Evolutionary conservation across 2,329 filamentous ascomycete genomes (phyloP).

Genomic region (Microcyclospora tardicrescens): DNA sequence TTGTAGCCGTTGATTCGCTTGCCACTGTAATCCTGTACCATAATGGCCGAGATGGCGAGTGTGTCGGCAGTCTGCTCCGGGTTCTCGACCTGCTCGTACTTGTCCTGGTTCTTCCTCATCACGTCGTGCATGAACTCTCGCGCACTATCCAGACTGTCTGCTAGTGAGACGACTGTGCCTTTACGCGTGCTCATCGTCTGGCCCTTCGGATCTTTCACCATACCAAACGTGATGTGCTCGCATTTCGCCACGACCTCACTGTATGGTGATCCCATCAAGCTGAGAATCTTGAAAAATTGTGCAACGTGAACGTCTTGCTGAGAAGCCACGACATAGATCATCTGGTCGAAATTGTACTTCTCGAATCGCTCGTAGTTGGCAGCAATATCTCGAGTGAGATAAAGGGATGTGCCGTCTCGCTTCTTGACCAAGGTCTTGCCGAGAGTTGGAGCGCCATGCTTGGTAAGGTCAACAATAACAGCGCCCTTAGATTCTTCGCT

Average conservation of each 20-base stretch:
- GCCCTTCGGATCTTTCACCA: conserved; percentile 36
- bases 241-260: conserved; percentile 44
- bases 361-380: conserved; percentile 51
- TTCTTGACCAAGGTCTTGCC: conserved; percentile 55
- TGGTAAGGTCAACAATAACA: conserved; percentile 55
- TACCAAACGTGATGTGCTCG: conserved; percentile 53
- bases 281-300: conserved; percentile 52
- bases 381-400: conserved; percentile 57
- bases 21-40: conserved; percentile 96
- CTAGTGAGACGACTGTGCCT: conserved; percentile 37
- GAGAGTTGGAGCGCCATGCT: conserved; percentile 54
- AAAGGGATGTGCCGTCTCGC: conserved; percentile 54
- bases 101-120: conserved; percentile 80
- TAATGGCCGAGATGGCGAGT: conserved; percentile 85
- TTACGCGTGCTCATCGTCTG: conserved; percentile 52
- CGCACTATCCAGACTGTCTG: conserved; percentile 43
- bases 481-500: conserved; percentile 54
- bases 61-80: conserved; percentile 72
- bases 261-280: conserved; percentile 46
- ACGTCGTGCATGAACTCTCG: conserved; percentile 95
- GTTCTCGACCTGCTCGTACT: conserved; percentile 81
- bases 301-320: conserved; percentile 53
- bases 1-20: conserved; percentile 66
- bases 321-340: conserved; percentile 54
- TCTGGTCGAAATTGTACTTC: conserved; percentile 51